A percentile compares a stretch with the other conserved stretches of the same genome.
Evolutionary conservation across 352 stramenopile species (phyloP).

Genomic region (Pythium monospermum): DNA sequence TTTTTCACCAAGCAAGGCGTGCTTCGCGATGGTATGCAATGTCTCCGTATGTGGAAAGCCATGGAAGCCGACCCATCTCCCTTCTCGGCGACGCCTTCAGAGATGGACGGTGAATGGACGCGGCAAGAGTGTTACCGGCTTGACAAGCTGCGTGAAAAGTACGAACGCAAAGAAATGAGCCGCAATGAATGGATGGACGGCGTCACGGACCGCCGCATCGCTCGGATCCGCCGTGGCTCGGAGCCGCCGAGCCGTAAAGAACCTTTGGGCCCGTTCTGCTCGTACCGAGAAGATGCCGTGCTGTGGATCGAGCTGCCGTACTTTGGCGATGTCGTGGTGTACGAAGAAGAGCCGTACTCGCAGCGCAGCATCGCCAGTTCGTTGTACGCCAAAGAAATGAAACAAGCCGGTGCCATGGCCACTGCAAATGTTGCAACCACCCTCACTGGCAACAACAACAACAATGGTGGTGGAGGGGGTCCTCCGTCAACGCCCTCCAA

Average conservation of each 20-base stretch:
- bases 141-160: slow-evolving; percentile 86
- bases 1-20: slow-evolving; percentile 87
- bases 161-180: slow-evolving; percentile 83
- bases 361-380: slow-evolving; percentile 41
- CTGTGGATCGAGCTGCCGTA: slow-evolving; percentile 89
- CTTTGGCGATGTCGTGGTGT: slow-evolving; percentile 89
- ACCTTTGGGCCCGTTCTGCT: slow-evolving; percentile 68
- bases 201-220: slow-evolving; percentile 82
- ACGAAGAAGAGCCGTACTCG: slow-evolving; percentile 90
- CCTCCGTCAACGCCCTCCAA: no score
- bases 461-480: neutral
- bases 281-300: slow-evolving; percentile 72
- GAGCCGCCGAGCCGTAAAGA: slow-evolving; percentile 71
- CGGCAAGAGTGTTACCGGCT: slow-evolving; percentile 75
- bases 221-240: slow-evolving; percentile 70
- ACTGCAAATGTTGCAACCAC: neutral
- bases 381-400: slow-evolving; percentile 19
- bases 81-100: slow-evolving; percentile 53
- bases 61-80: slow-evolving; percentile 67
- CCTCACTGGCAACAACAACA: neutral
- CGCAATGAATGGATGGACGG: slow-evolving; percentile 91
- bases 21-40: slow-evolving; percentile 82
- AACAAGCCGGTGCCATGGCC: neutral
- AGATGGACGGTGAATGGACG: slow-evolving; percentile 71
- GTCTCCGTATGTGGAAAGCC: slow-evolving; percentile 76